These are phyloP conservation scores for Verticillium nonalfalfae DNA, from an alignment of 2,329 filamentous ascomycete species.

Conservation along the genomic window DNA sequence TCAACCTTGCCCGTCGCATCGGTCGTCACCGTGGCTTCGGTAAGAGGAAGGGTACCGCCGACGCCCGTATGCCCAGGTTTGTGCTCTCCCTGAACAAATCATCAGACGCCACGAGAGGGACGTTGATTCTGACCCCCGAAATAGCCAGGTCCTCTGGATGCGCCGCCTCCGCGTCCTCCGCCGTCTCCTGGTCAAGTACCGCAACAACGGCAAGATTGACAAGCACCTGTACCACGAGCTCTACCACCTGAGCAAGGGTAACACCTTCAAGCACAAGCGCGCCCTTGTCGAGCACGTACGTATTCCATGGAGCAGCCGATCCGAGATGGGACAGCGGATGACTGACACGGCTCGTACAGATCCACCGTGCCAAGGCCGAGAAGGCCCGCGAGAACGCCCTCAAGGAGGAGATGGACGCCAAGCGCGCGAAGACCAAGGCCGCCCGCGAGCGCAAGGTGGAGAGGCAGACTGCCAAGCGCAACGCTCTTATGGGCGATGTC, in stretches of 20 bases:
- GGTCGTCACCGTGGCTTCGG: slow-evolving; percentile 98
- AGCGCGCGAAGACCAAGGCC: slow-evolving; percentile 99
- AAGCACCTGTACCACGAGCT: slow-evolving; percentile 99
- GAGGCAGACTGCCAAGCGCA: slow-evolving; percentile 86
- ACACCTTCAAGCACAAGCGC: slow-evolving; percentile 99
- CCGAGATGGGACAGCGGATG: too few species aligned
- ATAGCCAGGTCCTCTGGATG: slow-evolving; percentile 98
- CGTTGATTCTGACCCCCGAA: slow-evolving; percentile 11
- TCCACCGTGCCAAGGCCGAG: slow-evolving; percentile 99
- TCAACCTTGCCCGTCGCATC: slow-evolving; percentile 89
- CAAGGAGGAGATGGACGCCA: slow-evolving; percentile 99
- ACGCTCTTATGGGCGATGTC: slow-evolving; percentile 70
- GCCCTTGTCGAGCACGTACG: slow-evolving; percentile 99
- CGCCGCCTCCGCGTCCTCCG: slow-evolving; percentile 98
- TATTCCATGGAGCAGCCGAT: slow-evolving; percentile 23
- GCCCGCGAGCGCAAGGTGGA: slow-evolving; percentile 97
- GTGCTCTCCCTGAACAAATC: slow-evolving; percentile 21
- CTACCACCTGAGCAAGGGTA: slow-evolving; percentile 99
- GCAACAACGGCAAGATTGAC: slow-evolving; percentile 99
- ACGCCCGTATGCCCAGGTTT: slow-evolving; percentile 98
- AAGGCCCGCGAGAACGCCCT: slow-evolving; percentile 91
- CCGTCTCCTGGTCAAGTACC: slow-evolving; percentile 99
- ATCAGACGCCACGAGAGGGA: not conserved
- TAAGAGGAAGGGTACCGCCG: slow-evolving; percentile 99
- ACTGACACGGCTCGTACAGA: slow-evolving; percentile 47